Conservation (phyloP, 2,329 filamentous ascomycete species). For the Clarireedia hainanense region DNA sequence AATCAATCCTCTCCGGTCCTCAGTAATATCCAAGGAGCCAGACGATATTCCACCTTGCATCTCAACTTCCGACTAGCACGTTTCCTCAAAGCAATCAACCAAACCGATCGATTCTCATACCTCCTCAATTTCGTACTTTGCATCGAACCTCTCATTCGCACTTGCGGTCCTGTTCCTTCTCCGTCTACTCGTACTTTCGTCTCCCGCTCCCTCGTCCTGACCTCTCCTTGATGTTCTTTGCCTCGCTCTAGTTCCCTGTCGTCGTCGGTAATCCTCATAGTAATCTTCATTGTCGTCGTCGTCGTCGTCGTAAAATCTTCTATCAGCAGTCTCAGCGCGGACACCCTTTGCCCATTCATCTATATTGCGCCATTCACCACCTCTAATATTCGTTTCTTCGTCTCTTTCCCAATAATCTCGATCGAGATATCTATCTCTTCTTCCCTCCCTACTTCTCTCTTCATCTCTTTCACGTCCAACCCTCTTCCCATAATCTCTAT, state of each 20-base stretch:
- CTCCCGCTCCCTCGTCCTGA: too few relatives aligned
- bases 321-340: too few relatives aligned
- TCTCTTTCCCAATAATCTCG: background rate
- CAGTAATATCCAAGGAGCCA: too few relatives aligned
- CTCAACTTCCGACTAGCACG: too few relatives aligned
- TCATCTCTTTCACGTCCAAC: too few relatives aligned
- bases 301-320: too few relatives aligned
- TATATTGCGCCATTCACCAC: background rate
- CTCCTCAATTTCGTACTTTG: constrained; percentile 3
- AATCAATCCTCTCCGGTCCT: too few relatives aligned
- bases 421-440: background rate
- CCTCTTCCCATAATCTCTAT: constrained; percentile 43
- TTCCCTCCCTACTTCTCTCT: background rate
- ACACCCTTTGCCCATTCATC: too few relatives aligned
- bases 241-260: background rate
- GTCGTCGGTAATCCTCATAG: background rate
- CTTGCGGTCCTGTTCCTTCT: background rate
- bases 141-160: background rate
- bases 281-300: too few relatives aligned
- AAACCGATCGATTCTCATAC: background rate
- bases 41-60: too few relatives aligned
- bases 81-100: too few relatives aligned
- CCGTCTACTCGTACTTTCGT: background rate
- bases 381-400: background rate
- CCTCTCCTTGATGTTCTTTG: background rate